Base-by-base conservation (phyloP, 2,329 filamentous ascomycete genomes). In the Aschersonia sp. region DNA sequence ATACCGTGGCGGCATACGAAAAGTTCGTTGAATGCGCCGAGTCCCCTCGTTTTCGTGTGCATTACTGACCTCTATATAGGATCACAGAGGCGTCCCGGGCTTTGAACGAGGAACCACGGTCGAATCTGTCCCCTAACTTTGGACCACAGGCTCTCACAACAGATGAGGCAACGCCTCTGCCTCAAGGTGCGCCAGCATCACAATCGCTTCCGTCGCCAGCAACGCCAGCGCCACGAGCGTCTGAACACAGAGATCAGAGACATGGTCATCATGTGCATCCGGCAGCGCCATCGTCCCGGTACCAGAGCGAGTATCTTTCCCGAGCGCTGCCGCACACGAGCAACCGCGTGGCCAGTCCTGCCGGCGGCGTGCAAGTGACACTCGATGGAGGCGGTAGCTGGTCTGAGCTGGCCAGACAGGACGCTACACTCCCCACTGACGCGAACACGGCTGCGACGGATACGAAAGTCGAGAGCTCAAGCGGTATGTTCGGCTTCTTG, bases 401-500 rank as follows among this genome's bases (percentile, higher is more conserved):
- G 90, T 89, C 85, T 44, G 86, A 94, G 52, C 76, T 96, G 61
- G 87, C 87, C 45, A 83, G 89, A 50, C 85, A 89, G 57, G 89
- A 87, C 57, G 77, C 83, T 46, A 88, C 83, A 4, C 70, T 90
- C 40, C 78, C 81, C 1, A 73, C 77, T 0, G 82, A 87, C 59
- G 82, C 81, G 4, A 75, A 71, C 49, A 69, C 72, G 14, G 63
- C 71, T 14, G 63, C 66, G 2, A 71, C 64, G n/a, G 69, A 67
- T 50, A 70, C 67, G 54, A 83, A 74, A 62, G 63, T 58, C 8
- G 69, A 75, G 50, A 67, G 78, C 42, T 78, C 80, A n/a, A 80
- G 82, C 14, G 87, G 89, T 46, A 90, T 96, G 75, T 83, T 97
- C 54, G 86, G 87, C 1, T 94, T 98, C 63, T 71, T 97, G 51